Conservation (phyloP, 1,284 basidiomycete genomes). For the Vanrija sp. region DNA sequence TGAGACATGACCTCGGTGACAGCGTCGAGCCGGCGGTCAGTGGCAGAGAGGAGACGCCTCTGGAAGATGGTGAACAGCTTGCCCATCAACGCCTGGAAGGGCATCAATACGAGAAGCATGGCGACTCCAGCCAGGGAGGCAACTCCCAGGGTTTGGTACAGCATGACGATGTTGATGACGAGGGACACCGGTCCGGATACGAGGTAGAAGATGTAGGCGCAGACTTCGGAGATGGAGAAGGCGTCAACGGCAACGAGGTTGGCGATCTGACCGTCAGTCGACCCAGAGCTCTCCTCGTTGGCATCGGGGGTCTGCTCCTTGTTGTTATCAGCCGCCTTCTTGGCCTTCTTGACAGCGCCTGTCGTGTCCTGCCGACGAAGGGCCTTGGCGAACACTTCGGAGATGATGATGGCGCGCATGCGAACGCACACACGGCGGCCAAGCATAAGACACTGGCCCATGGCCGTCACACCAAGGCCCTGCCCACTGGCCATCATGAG, state of each 20-base stretch:
- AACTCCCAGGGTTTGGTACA: constrained; percentile 48
- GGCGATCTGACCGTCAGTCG: constrained; percentile 54
- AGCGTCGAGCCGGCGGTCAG: constrained; percentile 54
- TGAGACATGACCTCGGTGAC: constrained; percentile 56
- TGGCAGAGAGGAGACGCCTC: constrained; percentile 51
- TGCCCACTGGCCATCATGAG: constrained; percentile 53
- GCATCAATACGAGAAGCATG: constrained; percentile 47
- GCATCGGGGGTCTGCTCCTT: constrained; percentile 17
- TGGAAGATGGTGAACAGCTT: constrained; percentile 52
- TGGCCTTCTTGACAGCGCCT: constrained; percentile 35
- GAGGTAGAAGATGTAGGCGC: constrained; percentile 46
- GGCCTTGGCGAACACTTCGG: constrained; percentile 56
- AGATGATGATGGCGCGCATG: constrained; percentile 52
- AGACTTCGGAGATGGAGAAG: constrained; percentile 47
- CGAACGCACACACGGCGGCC: constrained; percentile 53
- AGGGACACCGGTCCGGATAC: constrained; percentile 50
- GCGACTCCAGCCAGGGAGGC: constrained; percentile 52
- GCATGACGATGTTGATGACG: constrained; percentile 50
- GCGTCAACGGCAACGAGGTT: constrained; percentile 57
- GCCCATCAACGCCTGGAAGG: constrained; percentile 48
- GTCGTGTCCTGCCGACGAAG: constrained; percentile 53
- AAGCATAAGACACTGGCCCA: constrained; percentile 52
- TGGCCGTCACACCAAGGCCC: constrained; percentile 44
- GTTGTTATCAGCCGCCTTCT: constrained; percentile 15
- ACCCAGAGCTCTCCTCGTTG: constrained; percentile 19